Conservation (phyloP, 176 grass and related monocot genomes). For the Zea luxurians region DNA sequence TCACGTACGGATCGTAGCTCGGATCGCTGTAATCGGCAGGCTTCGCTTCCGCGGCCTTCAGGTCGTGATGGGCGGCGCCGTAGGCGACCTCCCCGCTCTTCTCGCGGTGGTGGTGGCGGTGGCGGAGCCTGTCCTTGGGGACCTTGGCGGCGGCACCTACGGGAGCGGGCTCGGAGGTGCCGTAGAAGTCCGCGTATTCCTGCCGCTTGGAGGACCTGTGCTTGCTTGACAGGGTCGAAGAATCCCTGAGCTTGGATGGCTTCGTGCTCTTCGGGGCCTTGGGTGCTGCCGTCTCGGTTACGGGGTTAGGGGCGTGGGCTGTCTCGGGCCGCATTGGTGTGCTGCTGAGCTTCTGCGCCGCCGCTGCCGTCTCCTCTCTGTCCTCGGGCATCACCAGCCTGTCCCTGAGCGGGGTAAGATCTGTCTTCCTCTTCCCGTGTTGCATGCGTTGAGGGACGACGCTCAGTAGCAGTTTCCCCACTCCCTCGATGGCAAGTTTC, state of each 20-base stretch:
- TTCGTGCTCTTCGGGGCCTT: conserved; percentile 71
- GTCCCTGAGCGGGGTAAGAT: conserved; percentile 69
- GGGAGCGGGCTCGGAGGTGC: conserved; percentile 49
- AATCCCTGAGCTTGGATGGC: conserved; percentile 74
- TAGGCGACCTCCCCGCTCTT: conserved; percentile 64
- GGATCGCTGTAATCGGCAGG: conserved; percentile 48
- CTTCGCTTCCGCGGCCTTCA: conserved; percentile 52
- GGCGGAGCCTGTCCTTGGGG: conserved; percentile 72
- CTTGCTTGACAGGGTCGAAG: conserved; percentile 75
- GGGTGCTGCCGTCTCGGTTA: conserved; percentile 36
- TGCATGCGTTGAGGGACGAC: conserved; percentile 45
- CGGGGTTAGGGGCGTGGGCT: conserved; percentile 44
- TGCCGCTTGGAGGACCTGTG: conserved; percentile 87
- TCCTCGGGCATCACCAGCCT: conserved; percentile 77
- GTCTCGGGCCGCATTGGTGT: conserved; percentile 55
- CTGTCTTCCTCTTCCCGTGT: conserved; percentile 46
- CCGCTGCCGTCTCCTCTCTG: conserved; percentile 37
- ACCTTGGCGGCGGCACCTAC: conserved; percentile 43
- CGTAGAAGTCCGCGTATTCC: conserved; percentile 74
- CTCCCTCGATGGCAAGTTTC: conserved; percentile 69
- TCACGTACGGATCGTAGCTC: conserved; percentile 77
- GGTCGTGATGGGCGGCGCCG: conserved; percentile 47
- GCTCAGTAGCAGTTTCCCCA: conserved; percentile 71
- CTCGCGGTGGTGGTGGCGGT: conserved; percentile 63
- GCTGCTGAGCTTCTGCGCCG: conserved; percentile 65